Conservation (phyloP, 306 rosid species). For the Sicyos edulis region DNA sequence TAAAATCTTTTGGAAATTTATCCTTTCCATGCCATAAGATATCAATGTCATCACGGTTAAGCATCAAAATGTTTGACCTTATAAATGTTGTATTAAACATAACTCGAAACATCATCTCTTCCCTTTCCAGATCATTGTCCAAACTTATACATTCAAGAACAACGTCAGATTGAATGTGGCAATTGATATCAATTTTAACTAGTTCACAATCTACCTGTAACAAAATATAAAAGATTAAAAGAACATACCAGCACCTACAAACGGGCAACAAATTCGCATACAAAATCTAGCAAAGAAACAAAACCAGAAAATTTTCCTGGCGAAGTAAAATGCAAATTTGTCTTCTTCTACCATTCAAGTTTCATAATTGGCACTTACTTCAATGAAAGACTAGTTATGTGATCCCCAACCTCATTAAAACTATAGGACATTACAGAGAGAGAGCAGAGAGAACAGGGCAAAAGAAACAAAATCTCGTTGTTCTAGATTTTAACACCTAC, state of each 20-base stretch:
- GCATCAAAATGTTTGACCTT: slow-evolving; percentile 92
- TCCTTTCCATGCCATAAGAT: slow-evolving; percentile 70
- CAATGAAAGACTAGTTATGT: neutral
- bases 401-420: too few relatives aligned
- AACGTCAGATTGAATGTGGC: slow-evolving; percentile 94
- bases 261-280: too few relatives aligned
- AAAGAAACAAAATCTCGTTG: neutral
- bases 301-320: neutral
- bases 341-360: neutral
- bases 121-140: slow-evolving; percentile 72
- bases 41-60: slow-evolving; percentile 87
- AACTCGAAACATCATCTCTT: slow-evolving; percentile 87
- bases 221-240: slow-evolving; percentile 20
- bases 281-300: neutral
- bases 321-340: neutral
- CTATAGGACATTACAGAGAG: neutral
- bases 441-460: slow-evolving; percentile 1
- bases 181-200: slow-evolving; percentile 84
- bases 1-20: slow-evolving; percentile 68
- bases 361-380: neutral
- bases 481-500: neutral
- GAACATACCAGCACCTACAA: neutral
- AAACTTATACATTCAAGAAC: slow-evolving; percentile 90
- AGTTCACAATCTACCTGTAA: slow-evolving; percentile 79
- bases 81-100: slow-evolving; percentile 98